Evolutionary conservation across 108 stramenopile species (phyloP), one percentile per base, ranked within the genome.

Genomic region (Conticribra guillardii): DNA sequence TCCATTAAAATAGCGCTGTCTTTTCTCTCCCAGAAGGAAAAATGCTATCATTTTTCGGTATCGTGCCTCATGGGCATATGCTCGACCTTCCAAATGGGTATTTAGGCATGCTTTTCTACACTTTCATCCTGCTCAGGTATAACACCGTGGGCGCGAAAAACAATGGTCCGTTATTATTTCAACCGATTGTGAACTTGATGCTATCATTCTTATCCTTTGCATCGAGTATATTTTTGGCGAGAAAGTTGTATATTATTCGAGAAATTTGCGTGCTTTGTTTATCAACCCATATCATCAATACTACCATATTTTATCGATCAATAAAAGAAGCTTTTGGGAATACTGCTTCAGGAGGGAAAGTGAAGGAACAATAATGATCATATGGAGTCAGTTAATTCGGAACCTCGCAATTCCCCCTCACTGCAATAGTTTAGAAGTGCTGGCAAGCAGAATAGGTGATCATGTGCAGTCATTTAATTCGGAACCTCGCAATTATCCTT

Each of bases 61-160:
- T 93, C 11, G 85, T 93, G 9, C 85, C 88, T 8, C 47, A 74
- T 19, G 89, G 74, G 4, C 67, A 61, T 56, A 44, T 80, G 1
- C 69, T 93, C 23, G 89, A 93, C 64, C 74, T 93, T 9, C 92
- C 92, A 0, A 93, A 93, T 65, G 89, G 88, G 7, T 57, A 67
- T 18, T 54, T 92, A 18, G 92, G 92, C 28, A 63, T 79, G 17
- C n/a, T 89, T 4, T 93, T 80, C 60, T 93, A 93, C 60, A 53
- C 66, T 4, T 84, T 74, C 44, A 62, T 74, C 34, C 54, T 83
- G 4, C 3, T 83, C 7, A 33, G 67, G 34, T 58, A 33, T 57
- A 31, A 29, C 9, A 46, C 31, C 5, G 4, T 21, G 1, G 16
- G 37, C 14, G 0, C 54, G 2, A 15, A 15, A 1, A 31, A 81